Conservation (phyloP, 441 rosid genomes). For the Sinapis alba region DNA sequence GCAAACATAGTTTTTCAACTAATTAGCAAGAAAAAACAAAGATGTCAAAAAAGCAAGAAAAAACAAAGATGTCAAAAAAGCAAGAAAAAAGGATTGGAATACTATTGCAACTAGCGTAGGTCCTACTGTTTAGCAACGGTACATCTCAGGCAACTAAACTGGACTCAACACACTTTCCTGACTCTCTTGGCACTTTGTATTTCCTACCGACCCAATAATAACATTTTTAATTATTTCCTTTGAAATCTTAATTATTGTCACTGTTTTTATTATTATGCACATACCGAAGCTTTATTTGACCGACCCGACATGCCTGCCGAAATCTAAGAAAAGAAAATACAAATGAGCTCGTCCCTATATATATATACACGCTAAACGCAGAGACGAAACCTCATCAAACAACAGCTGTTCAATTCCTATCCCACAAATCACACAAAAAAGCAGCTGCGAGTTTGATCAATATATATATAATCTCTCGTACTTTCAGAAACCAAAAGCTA, state of each 20-base stretch:
- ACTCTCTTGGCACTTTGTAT: constrained; percentile 21
- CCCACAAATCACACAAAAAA: neutral
- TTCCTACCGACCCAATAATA: constrained; percentile 7
- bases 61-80: too few relatives aligned
- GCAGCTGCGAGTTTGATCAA: constrained; percentile 23
- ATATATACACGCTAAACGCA: constrained; percentile 20
- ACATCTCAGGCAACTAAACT: constrained; percentile 17
- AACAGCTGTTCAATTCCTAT: neutral
- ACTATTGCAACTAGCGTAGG: neutral
- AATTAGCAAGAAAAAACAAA: neutral
- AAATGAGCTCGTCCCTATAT: constrained; percentile 18
- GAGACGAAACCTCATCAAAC: constrained; percentile 27
- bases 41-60: neutral
- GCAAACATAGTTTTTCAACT: constrained; percentile 9
- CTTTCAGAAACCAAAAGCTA: constrained; percentile 10
- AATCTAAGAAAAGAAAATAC: constrained; percentile 11
- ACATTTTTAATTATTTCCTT: neutral
- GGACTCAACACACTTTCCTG: constrained; percentile 29
- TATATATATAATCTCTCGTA: neutral
- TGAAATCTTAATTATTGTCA: neutral
- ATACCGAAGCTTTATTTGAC: constrained; percentile 32
- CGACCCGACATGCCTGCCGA: constrained; percentile 33
- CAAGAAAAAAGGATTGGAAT: neutral
- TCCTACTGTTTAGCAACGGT: constrained; percentile 32
- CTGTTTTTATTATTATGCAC: neutral